These are phyloP conservation scores for Amanita brunnescens DNA, from an alignment of 768 basidiomycete genomes.

Conservation along the genomic window DNA sequence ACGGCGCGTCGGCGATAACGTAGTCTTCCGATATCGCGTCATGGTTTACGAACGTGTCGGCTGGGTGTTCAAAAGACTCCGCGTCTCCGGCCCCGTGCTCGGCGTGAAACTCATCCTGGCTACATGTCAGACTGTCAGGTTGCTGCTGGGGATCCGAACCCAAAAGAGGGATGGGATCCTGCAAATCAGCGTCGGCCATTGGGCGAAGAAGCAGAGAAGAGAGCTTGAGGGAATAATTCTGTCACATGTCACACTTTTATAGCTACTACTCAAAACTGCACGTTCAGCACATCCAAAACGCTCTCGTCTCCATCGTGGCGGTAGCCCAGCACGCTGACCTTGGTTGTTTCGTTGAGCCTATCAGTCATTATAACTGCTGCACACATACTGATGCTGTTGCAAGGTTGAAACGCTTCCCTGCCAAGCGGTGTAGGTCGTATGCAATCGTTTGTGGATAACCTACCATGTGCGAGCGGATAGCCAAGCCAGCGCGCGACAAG, in stretches of 20 bases:
- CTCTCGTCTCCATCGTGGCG: conserved; percentile 75
- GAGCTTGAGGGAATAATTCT: background rate
- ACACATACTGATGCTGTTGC: conserved; percentile 80
- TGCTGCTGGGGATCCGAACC: background rate
- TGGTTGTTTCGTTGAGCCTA: conserved; percentile 5
- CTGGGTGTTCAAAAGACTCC: conserved; percentile 7
- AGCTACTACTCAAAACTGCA: conserved; percentile 26
- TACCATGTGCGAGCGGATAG: conserved; percentile 53
- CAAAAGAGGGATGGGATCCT: background rate
- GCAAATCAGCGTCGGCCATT: conserved; percentile 2
- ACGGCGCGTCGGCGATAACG: conserved; percentile 10
- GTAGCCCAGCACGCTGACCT: conserved; percentile 79
- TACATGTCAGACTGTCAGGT: background rate
- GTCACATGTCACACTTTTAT: conserved; percentile 6
- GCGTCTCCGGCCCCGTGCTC: conserved; percentile 30
- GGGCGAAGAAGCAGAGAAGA: background rate
- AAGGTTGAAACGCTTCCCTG: conserved; percentile 31
- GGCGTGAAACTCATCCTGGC: conserved; percentile 11
- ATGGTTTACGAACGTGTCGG: conserved; percentile 3
- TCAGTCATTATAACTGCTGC: conserved; percentile 16
- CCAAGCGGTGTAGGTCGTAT: background rate
- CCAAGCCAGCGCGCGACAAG: conserved; percentile 79
- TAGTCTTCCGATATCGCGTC: conserved; percentile 1
- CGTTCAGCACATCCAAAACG: conserved; percentile 64
- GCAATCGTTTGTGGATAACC: conserved; percentile 5